Conservation (phyloP, 2,329 filamentous ascomycete species). For the Neonectria faginata region DNA sequence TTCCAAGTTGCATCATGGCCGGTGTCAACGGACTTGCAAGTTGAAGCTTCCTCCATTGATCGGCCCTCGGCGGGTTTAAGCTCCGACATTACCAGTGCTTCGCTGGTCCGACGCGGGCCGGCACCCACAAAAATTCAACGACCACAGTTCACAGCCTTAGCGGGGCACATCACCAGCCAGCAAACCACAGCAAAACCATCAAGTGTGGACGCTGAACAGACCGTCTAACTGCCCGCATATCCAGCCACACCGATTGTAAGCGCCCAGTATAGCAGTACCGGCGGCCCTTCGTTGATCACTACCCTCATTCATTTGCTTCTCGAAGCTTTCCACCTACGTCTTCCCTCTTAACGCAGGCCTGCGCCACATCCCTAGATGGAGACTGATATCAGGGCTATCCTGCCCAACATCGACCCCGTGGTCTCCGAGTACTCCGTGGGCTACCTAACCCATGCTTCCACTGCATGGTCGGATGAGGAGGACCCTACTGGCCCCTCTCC, state of each 20-base stretch:
- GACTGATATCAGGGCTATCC: constrained; percentile 83
- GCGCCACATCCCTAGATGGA: constrained; percentile 72
- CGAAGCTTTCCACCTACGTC: not conserved
- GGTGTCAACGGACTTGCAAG: not conserved
- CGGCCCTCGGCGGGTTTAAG: constrained; percentile 38
- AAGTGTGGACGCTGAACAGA: constrained; percentile 11
- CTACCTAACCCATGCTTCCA: constrained; percentile 93
- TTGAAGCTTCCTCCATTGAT: not conserved
- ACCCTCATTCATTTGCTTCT: not conserved
- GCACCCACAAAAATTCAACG: constrained; percentile 46
- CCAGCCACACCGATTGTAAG: constrained; percentile 3
- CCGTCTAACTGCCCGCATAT: constrained; percentile 14
- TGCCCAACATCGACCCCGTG: constrained; percentile 89
- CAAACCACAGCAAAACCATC: constrained; percentile 32
- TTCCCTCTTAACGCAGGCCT: constrained; percentile 9
- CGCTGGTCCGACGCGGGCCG: constrained; percentile 25
- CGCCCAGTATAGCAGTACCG: not conserved
- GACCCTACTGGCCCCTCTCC: constrained; percentile 79
- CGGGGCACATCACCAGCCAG: constrained; percentile 38
- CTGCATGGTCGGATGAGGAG: constrained; percentile 79
- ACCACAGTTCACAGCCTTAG: constrained; percentile 34
- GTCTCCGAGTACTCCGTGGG: constrained; percentile 94
- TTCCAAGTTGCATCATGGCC: not conserved
- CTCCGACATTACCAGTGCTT: constrained; percentile 25
- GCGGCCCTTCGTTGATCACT: not conserved